Percentiles rank a stretch among this genome's conserved stretches.
phyloP scores from a whole-genome alignment of 2,329 filamentous ascomycete genomes.

The Tothia fuscella region DNA sequence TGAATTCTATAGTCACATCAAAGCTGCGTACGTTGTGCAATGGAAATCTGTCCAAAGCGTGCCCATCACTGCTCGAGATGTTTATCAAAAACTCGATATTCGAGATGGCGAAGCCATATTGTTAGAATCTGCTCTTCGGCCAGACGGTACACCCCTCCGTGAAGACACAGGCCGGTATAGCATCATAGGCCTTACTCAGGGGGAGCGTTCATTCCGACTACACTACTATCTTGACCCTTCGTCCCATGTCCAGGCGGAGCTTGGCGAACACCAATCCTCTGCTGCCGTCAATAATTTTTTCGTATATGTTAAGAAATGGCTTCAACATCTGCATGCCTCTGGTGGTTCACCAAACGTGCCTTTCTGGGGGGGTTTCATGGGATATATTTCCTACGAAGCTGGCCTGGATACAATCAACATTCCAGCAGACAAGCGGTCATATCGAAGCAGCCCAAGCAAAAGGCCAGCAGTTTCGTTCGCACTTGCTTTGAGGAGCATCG shows the following conservation, averaged over 20 bases:
- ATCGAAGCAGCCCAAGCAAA: conserved; percentile 17
- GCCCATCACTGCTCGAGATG: conserved; percentile 19
- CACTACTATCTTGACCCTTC: conserved; percentile 22
- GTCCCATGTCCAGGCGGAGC: conserved; percentile 17
- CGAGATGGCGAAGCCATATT: conserved; percentile 28
- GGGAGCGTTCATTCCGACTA: conserved; percentile 37
- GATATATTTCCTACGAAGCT: conserved; percentile 76
- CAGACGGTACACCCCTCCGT: conserved; percentile 26
- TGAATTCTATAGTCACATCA: no score
- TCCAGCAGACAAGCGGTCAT: conserved; percentile 17
- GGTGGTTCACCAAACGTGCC: conserved; percentile 33
- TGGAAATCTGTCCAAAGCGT: not conserved
- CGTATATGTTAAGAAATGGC: conserved; percentile 19
- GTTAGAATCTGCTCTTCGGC: conserved; percentile 36
- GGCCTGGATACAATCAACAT: conserved; percentile 53
- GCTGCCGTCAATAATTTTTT: not conserved
- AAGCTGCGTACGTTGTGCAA: not conserved
- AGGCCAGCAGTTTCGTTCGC: conserved; percentile 62
- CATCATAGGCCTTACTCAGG: conserved; percentile 59
- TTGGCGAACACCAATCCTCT: conserved; percentile 15
- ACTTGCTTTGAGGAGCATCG: conserved; percentile 65
- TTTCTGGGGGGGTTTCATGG: conserved; percentile 76
- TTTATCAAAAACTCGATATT: conserved; percentile 26
- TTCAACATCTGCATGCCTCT: conserved; percentile 30
- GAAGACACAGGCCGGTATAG: conserved; percentile 52